Percentiles rank a stretch among this genome's conserved stretches.
phyloP scores from a whole-genome alignment of 2,329 filamentous ascomycete genomes.

The Trichoderma sp. region DNA sequence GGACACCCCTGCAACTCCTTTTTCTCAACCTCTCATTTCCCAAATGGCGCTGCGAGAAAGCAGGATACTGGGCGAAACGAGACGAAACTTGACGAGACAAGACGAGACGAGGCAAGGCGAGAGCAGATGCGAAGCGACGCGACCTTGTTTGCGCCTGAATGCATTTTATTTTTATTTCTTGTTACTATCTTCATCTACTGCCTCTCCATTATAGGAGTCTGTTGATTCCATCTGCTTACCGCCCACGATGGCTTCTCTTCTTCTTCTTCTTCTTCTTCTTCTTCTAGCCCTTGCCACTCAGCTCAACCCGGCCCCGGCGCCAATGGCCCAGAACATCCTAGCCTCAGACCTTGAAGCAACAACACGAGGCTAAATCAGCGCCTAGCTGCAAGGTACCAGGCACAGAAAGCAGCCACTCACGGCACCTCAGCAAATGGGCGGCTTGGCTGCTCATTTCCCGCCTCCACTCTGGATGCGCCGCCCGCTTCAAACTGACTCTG shows the following conservation, averaged over 20 bases:
- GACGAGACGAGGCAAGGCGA: background rate
- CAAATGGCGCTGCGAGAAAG: background rate
- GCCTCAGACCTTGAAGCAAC: background rate
- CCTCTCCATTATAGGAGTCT: background rate
- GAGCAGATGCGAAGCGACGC: background rate
- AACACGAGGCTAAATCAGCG: conserved; percentile 5
- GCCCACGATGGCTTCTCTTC: background rate
- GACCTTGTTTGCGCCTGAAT: background rate
- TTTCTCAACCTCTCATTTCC: conserved; percentile 22
- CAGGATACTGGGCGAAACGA: background rate
- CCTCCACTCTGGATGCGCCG: conserved; percentile 11
- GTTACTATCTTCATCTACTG: background rate
- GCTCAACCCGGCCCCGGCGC: background rate
- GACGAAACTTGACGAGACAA: background rate
- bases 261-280: background rate
- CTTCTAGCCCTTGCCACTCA: background rate
- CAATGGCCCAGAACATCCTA: background rate
- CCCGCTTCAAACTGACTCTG: background rate
- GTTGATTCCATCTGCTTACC: background rate
- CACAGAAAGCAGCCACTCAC: conserved; percentile 5
- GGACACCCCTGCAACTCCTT: conserved; percentile 22
- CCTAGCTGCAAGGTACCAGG: conserved; percentile 17
- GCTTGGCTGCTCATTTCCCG: conserved; percentile 13
- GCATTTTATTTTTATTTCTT: background rate
- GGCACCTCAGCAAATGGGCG: background rate